Evolutionary conservation across 257 asterid genomes (phyloP).

Genomic region (Nicotiana paniculata): DNA sequence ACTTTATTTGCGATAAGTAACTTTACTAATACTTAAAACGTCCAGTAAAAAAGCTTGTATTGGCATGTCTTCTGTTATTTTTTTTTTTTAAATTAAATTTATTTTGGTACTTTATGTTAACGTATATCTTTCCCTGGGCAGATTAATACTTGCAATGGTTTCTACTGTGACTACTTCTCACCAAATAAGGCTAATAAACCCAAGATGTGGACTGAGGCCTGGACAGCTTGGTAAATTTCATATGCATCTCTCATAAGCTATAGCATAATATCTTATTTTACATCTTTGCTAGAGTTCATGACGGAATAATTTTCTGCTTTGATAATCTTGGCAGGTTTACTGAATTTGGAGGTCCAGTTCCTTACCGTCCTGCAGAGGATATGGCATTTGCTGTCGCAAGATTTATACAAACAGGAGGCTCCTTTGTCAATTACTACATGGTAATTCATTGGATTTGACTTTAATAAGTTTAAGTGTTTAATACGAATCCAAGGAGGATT

Average conservation of each 20-base stretch:
- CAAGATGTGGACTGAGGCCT: constrained; percentile 97
- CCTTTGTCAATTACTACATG: constrained; percentile 89
- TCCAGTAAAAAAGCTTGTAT: neutral
- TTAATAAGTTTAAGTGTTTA: neutral
- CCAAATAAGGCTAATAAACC: constrained; percentile 90
- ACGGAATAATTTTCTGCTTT: neutral
- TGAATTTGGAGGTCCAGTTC: constrained; percentile 93
- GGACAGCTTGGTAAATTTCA: constrained; percentile 81
- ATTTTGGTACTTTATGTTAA: neutral
- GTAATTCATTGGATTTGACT: constrained; percentile 24
- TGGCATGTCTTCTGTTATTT: neutral
- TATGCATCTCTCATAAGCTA: neutral
- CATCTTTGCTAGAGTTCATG: constrained; percentile 2
- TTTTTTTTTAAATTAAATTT: neutral
- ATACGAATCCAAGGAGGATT: neutral
- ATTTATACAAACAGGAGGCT: constrained; percentile 84
- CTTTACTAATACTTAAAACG: neutral
- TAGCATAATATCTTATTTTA: neutral
- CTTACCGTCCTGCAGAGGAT: constrained; percentile 94
- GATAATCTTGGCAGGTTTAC: constrained; percentile 55
- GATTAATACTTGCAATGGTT: constrained; percentile 97
- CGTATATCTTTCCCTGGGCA: constrained; percentile 21
- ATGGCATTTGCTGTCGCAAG: constrained; percentile 90
- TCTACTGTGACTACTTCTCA: constrained; percentile 82
- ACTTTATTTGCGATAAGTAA: neutral